Base-by-base conservation (phyloP, 225 moss, liverwort and hornwort species). In the Marchantia paleacea region DNA sequence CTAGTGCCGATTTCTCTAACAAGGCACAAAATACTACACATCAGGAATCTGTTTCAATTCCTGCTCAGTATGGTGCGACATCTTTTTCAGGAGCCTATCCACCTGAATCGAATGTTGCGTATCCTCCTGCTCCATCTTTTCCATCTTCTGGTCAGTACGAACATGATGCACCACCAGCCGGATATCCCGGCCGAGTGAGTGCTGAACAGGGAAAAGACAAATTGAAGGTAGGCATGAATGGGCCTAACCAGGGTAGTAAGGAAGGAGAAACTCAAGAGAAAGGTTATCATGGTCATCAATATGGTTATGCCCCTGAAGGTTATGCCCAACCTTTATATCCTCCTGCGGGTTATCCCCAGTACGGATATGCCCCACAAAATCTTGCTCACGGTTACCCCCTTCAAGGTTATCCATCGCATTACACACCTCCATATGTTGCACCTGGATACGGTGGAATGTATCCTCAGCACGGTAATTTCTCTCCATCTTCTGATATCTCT, bases 261-360 rank as follows among this genome's bases (percentile, higher is more conserved):
- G 73, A 52, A 54, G 82, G 73, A 72, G 26, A 10, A 29, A 52
- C 31, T 52, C 51, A 64, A 51, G 85, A 81, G 10, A 85, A 62
- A 65, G 85, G 78, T 11, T 81, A 74, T 13, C 69, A 64, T 14
- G 39, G 52, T 61, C 64, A 76, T 60, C 67, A 75, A 9, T 69
- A 14, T 84, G 83, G 71, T 7, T 53, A 76, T 70, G 55, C 64
- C 24, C 61, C 31, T 76, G 72, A 81, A 16, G 84, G 77, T 12
- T 80, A 84, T 77, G 55, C 77, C 6, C 81, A 80, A 66, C 72
- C 80, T 24, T 79, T 50, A 22, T 80, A 80, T 64, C 84, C 77
- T 66, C 58, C 80, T 52, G 20, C 80, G 2, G 72, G 26, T 28
- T 73, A 84, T 18, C 73, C 73, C 10, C 39, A 55, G 12, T 67